Percentiles rank a stretch among this genome's conserved stretches.
Conservation (phyloP, 2,329 filamentous ascomycete species). For the Metarhizium humberi region DNA sequence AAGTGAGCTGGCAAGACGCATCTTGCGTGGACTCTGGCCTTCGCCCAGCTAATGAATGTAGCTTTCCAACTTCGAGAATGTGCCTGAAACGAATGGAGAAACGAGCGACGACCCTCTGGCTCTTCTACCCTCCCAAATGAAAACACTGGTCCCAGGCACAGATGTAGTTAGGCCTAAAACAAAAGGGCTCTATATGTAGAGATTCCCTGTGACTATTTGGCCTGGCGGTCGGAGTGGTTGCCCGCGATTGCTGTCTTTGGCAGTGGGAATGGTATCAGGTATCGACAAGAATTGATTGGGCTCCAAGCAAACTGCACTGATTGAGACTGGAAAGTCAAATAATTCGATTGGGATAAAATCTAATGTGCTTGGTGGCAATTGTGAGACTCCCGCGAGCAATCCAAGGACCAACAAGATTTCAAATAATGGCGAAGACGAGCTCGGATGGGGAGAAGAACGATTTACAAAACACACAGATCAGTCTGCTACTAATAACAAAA, state of each 20-base stretch:
- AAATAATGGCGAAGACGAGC: neutral
- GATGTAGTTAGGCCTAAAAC: neutral
- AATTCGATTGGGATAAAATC: neutral
- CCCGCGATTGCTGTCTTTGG: neutral
- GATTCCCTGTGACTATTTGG: neutral
- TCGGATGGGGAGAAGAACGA: neutral
- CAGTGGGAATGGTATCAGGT: neutral
- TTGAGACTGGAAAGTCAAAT: neutral
- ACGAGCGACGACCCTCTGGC: neutral
- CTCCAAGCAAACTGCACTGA: neutral
- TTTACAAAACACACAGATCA: neutral
- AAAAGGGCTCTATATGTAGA: neutral
- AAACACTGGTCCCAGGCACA: neutral
- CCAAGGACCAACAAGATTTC: neutral
- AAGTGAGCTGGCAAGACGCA: neutral
- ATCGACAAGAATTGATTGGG: neutral
- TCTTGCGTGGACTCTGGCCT: neutral
- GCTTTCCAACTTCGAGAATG: neutral
- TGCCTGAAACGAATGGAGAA: neutral
- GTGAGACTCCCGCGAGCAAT: neutral
- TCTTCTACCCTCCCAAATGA: neutral
- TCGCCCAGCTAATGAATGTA: neutral
- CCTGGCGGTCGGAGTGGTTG: neutral
- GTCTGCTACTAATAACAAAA: neutral
- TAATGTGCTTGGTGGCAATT: neutral